A percentile compares a stretch with the other conserved stretches of the same genome.
Evolutionary conservation across 306 rosid genomes (phyloP).

Genomic region (Sindora glabra): DNA sequence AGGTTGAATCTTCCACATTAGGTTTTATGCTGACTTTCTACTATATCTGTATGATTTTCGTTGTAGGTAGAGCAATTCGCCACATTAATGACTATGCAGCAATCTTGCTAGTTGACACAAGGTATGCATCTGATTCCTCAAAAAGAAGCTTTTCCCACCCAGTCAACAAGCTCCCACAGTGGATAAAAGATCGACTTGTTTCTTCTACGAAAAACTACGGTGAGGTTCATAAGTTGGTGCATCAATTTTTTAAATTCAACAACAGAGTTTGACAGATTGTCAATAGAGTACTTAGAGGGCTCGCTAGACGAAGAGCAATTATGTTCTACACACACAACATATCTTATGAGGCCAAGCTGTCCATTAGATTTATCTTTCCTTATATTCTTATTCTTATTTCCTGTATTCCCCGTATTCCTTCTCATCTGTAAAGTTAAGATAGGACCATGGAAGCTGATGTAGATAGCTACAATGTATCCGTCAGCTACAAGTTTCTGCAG

Average conservation of each 20-base stretch:
- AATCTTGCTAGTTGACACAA: slow-evolving; percentile 59
- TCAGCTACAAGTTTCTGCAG: neutral
- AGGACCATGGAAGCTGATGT: neutral
- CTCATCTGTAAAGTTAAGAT: neutral
- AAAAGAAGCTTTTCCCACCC: slow-evolving; percentile 49
- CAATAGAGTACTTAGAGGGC: neutral
- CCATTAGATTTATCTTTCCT: neutral
- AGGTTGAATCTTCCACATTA: too few relatives aligned
- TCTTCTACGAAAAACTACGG: slow-evolving; percentile 63
- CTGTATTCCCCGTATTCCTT: neutral
- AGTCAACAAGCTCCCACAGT: slow-evolving; percentile 71
- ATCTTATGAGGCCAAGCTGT: neutral
- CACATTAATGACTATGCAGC: slow-evolving; percentile 90
- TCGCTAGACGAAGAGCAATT: neutral
- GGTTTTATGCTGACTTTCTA: neutral
- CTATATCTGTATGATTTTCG: slow-evolving; percentile 4
- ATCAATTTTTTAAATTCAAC: slow-evolving; percentile 73
- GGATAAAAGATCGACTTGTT: slow-evolving; percentile 74
- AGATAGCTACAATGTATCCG: neutral
- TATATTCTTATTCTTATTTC: too few relatives aligned
- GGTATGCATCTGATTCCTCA: slow-evolving; percentile 67
- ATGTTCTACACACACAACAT: neutral
- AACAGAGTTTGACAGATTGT: slow-evolving; percentile 19
- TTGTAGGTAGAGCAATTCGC: slow-evolving; percentile 86
- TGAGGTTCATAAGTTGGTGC: slow-evolving; percentile 64